phyloP scores from a whole-genome alignment of 768 basidiomycete species.

The Tremella fuciformis region DNA sequence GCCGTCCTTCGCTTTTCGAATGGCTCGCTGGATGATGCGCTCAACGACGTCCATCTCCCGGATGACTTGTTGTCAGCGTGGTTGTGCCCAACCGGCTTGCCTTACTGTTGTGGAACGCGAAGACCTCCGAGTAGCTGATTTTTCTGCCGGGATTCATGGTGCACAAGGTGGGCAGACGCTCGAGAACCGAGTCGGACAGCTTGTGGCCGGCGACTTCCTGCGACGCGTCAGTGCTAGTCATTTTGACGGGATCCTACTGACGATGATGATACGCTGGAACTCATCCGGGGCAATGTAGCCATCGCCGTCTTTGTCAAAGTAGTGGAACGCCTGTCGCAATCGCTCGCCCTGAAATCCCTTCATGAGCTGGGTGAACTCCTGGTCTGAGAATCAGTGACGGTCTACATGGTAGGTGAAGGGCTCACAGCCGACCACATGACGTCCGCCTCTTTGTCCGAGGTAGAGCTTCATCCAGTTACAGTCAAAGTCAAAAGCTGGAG shows the following conservation, averaged over 20 bases:
- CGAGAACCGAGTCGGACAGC: slow-evolving; percentile 87
- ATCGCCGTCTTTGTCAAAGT: slow-evolving; percentile 82
- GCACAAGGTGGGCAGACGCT: slow-evolving; percentile 86
- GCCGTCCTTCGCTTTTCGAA: slow-evolving; percentile 85
- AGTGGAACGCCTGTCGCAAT: slow-evolving; percentile 90
- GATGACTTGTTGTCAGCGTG: slow-evolving; percentile 35
- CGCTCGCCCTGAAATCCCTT: slow-evolving; percentile 98
- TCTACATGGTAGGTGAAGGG: slow-evolving; percentile 19
- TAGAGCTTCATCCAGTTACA: slow-evolving; percentile 97
- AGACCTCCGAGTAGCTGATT: slow-evolving; percentile 93
- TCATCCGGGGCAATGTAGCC: slow-evolving; percentile 91
- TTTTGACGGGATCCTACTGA: slow-evolving; percentile 53
- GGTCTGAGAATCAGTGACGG: slow-evolving; percentile 58
- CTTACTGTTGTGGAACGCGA: slow-evolving; percentile 89
- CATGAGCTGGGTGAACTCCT: slow-evolving; percentile 98
- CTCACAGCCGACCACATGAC: slow-evolving; percentile 87
- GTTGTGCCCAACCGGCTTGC: slow-evolving; percentile 50
- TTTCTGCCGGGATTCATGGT: slow-evolving; percentile 81
- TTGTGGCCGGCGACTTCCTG: slow-evolving; percentile 95
- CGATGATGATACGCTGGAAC: slow-evolving; percentile 92
- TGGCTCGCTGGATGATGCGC: slow-evolving; percentile 85
- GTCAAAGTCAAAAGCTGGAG: slow-evolving; percentile 81
- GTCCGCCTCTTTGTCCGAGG: slow-evolving; percentile 85
- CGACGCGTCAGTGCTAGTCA: slow-evolving; percentile 43
- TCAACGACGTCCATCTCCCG: slow-evolving; percentile 97